Base-by-base conservation (phyloP, 1,284 basidiomycete species). In the Puccinia hordei region DNA sequence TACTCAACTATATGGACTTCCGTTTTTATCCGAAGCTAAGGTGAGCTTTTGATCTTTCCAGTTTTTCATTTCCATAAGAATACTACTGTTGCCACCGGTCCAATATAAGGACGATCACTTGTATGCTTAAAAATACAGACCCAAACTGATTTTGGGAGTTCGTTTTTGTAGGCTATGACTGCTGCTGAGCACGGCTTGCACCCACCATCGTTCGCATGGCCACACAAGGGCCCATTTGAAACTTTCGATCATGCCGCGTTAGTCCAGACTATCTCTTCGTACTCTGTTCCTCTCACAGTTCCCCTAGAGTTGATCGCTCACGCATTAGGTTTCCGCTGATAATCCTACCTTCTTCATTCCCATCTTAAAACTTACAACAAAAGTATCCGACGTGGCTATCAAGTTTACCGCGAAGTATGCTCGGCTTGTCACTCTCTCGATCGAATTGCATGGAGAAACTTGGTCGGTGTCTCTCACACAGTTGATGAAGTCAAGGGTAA, bases 361-460 rank as follows among this genome's bases (percentile, higher is more conserved):
- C 27, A 22, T 15, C n/a, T 63, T 51, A 30, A 74, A 55, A 55
- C 13, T 46, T 22, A 66, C 17, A 22, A 38, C 2, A 38, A 44
- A 83, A 95, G 94, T 86, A 98, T 99, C 86, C 94, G 97, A 85
- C 91, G 97, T 86, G 97, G 97, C 41, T 99, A 97, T 89, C 92
- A 94, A 87, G 97, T 99, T 73, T 99, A 99, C 89, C 93, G 95
- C 82, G 96, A 99, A 88, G 97, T 99, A 81, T 99, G 97, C 87
- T 93, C 96, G 8, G 93, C 97, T 22, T 99, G 97, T 88, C 97
- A 99, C 87, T 99, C 97, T 68, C 91, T 99, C 81, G 94, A 99
- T 89, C 94, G 97, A 84, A 95, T 99, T 86, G 97, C 97, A 82
- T 99, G 97, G 97, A 93, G 97, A 86, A 99, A 99, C 88, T 89